Evolutionary conservation across 495 filamentous ascomycete genomes (phyloP).

Genomic region (Penicillium pulvis): DNA sequence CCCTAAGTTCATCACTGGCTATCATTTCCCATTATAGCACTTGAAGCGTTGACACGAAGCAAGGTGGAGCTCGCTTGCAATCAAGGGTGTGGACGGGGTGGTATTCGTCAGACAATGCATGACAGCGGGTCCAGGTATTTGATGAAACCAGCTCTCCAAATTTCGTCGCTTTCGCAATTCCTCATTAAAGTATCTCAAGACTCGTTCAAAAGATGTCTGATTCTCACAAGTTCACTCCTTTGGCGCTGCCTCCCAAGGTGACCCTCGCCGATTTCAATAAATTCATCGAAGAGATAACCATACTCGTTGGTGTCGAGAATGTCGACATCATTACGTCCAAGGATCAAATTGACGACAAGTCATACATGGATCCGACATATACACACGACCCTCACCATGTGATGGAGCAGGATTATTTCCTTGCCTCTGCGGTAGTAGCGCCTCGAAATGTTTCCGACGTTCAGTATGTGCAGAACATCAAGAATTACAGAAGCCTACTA

Average conservation of each 20-base stretch:
- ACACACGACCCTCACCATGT: constrained; percentile 58
- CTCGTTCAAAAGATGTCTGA: neutral
- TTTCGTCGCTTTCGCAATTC: neutral
- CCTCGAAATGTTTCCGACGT: constrained; percentile 48
- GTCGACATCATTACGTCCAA: constrained; percentile 1
- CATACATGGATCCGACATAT: constrained; percentile 26
- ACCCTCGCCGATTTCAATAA: neutral
- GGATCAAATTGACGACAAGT: constrained; percentile 10
- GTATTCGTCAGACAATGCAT: no score
- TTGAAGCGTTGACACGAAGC: no score
- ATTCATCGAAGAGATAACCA: constrained; percentile 1
- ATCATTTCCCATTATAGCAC: no score
- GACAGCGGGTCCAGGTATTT: neutral
- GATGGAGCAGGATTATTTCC: constrained; percentile 52
- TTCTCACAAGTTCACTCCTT: constrained; percentile 2
- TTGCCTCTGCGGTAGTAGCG: constrained; percentile 53
- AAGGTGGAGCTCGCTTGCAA: no score
- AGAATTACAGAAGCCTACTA: constrained; percentile 29
- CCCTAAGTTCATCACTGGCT: no score
- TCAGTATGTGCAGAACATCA: constrained; percentile 50
- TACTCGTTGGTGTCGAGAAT: constrained; percentile 9
- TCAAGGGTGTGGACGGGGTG: no score
- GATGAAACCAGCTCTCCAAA: neutral
- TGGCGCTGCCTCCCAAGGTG: constrained; percentile 5
- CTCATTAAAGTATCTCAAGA: neutral